Conservation (phyloP, 768 basidiomycete genomes). For the Dentipellis sp. region DNA sequence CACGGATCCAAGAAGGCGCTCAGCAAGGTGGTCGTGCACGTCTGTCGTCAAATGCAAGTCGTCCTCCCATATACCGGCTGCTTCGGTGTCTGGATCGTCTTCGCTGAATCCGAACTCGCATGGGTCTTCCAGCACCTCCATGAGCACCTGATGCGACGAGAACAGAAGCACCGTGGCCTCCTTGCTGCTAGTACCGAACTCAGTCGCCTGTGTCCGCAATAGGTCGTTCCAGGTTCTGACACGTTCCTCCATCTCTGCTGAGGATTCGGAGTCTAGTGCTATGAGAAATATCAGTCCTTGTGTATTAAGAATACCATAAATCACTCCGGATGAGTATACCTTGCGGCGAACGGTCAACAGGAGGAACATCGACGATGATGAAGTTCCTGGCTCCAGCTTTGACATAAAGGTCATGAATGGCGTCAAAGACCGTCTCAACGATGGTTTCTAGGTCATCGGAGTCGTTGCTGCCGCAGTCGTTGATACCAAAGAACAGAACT, state of each 20-base stretch:
- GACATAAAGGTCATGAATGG: constrained; percentile 22
- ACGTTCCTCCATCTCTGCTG: constrained; percentile 9
- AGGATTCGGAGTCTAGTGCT: background rate
- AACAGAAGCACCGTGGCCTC: constrained; percentile 24
- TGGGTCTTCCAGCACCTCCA: constrained; percentile 27
- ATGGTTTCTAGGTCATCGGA: constrained; percentile 21
- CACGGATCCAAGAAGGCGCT: background rate
- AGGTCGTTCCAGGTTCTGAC: constrained; percentile 24
- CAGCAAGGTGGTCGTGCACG: background rate
- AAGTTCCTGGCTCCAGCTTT: constrained; percentile 27
- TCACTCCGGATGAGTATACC: constrained; percentile 16
- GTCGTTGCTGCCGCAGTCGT: constrained; percentile 27
- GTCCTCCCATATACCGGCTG: constrained; percentile 30
- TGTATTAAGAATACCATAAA: background rate
- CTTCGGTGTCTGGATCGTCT: constrained; percentile 20
- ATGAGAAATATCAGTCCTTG: background rate
- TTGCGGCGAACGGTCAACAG: constrained; percentile 27
- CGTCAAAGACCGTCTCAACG: constrained; percentile 20
- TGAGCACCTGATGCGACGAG: constrained; percentile 23
- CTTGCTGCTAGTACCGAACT: constrained; percentile 17
- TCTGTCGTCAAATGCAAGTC: constrained; percentile 25
- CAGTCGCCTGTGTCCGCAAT: constrained; percentile 15
- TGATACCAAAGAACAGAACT: constrained; percentile 30
- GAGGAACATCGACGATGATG: constrained; percentile 29
- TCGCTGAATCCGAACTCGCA: constrained; percentile 22